phyloP scores from a whole-genome alignment of 495 filamentous ascomycete genomes.

The Penicillium herquei region DNA sequence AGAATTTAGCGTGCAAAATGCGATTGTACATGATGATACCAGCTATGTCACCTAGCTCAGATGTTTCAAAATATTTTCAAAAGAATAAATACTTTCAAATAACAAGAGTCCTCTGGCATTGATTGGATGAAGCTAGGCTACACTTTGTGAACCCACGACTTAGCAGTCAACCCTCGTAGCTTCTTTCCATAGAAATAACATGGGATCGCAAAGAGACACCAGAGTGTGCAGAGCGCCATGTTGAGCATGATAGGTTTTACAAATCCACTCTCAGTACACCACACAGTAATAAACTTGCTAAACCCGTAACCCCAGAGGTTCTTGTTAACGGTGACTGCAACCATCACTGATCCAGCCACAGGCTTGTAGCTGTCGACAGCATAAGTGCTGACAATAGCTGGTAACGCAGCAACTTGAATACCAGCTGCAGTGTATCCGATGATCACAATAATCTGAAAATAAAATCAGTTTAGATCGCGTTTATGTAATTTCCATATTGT shows the following conservation, averaged over 20 bases:
- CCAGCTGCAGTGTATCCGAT: conserved; percentile 55
- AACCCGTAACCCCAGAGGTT: conserved; percentile 57
- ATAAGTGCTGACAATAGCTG: conserved; percentile 46
- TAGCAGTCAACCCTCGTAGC: conserved; percentile 53
- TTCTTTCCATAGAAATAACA: conserved; percentile 59
- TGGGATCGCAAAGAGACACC: conserved; percentile 51
- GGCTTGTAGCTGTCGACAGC: conserved; percentile 66
- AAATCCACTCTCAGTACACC: conserved; percentile 35
- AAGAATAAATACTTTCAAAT: not conserved
- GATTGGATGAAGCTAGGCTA: conserved; percentile 14
- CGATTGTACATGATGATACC: conserved; percentile 19
- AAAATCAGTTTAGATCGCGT: not conserved
- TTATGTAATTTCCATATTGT: not conserved
- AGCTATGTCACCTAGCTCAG: conserved; percentile 7
- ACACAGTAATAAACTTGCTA: conserved; percentile 46
- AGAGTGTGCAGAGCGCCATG: conserved; percentile 50
- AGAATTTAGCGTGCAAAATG: not conserved
- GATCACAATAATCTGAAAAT: conserved; percentile 39
- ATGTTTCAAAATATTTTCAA: not conserved
- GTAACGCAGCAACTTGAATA: conserved; percentile 57
- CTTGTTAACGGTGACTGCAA: conserved; percentile 61
- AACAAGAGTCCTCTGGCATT: not conserved
- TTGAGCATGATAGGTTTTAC: conserved; percentile 53
- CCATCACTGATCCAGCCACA: conserved; percentile 58
- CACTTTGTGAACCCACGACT: conserved; percentile 54